Conservation (phyloP, 495 filamentous ascomycete species). For the Trichoderma parareesei region DNA sequence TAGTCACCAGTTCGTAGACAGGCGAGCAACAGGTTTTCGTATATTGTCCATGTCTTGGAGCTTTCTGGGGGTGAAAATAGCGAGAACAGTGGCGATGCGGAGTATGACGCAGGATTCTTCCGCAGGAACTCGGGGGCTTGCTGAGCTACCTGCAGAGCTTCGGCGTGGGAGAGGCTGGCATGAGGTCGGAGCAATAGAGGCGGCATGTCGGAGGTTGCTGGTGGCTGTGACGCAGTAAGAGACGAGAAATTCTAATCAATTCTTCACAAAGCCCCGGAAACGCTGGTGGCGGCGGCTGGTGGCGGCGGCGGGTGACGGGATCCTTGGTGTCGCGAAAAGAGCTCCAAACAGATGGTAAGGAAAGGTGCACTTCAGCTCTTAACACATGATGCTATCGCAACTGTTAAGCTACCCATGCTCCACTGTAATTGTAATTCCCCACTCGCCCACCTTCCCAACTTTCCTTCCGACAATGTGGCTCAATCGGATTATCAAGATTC, state of each 20-base stretch:
- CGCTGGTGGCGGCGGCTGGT: background rate
- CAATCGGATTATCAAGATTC: background rate
- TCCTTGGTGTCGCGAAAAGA: background rate
- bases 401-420: background rate
- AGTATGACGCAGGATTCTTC: slow-evolving; percentile 36
- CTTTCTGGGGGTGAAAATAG: slow-evolving; percentile 55
- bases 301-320: background rate
- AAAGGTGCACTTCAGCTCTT: background rate
- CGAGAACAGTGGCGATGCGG: slow-evolving; percentile 43
- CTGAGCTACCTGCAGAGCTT: slow-evolving; percentile 64
- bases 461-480: background rate
- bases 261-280: background rate
- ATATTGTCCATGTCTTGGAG: slow-evolving; percentile 67
- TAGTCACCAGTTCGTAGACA: slow-evolving; percentile 85
- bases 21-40: slow-evolving; percentile 78
- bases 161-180: slow-evolving; percentile 22
- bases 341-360: background rate
- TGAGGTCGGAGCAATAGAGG: slow-evolving; percentile 7
- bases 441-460: background rate
- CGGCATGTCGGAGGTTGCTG: background rate
- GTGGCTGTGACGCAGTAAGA: background rate
- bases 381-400: slow-evolving; percentile 4
- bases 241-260: background rate
- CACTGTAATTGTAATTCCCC: background rate
- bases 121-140: slow-evolving; percentile 64